Conservation (phyloP, 2,329 filamentous ascomycete genomes). For the Orbilia ellipsospora region DNA sequence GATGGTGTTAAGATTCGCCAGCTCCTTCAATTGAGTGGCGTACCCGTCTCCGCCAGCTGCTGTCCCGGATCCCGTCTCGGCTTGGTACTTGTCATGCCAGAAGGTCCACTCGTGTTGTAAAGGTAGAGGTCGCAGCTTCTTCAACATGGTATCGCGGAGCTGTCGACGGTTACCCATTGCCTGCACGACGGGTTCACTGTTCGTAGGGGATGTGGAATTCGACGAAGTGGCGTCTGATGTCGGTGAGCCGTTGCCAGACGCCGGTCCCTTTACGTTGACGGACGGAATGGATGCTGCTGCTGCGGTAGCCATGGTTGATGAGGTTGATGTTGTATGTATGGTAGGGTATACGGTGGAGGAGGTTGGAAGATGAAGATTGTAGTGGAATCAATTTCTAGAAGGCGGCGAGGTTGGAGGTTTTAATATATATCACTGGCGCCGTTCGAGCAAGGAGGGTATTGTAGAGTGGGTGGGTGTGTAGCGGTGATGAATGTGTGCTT, state of each 20-base stretch:
- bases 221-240: constrained; percentile 34
- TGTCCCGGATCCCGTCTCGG: constrained; percentile 38
- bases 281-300: constrained; percentile 54
- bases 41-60: constrained; percentile 55
- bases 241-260: constrained; percentile 33
- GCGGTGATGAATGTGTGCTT: neutral
- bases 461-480: neutral
- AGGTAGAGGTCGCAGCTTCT: constrained; percentile 65
- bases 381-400: neutral
- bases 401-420: constrained; percentile 23
- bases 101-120: constrained; percentile 66
- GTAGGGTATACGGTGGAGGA: neutral
- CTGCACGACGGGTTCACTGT: constrained; percentile 59
- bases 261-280: constrained; percentile 57
- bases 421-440: constrained; percentile 33
- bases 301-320: constrained; percentile 32
- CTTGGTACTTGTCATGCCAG: constrained; percentile 64
- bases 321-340: neutral
- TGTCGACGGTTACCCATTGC: constrained; percentile 56
- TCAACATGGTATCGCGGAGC: constrained; percentile 64
- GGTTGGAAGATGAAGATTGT: neutral
- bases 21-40: constrained; percentile 59
- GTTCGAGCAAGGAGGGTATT: constrained; percentile 18
- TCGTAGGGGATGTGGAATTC: constrained; percentile 15
- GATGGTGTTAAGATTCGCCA: constrained; percentile 58